Evolutionary conservation across 163 green algal species (phyloP), one percentile per base, ranked within the genome.

Genomic region (Volvox carteri): DNA sequence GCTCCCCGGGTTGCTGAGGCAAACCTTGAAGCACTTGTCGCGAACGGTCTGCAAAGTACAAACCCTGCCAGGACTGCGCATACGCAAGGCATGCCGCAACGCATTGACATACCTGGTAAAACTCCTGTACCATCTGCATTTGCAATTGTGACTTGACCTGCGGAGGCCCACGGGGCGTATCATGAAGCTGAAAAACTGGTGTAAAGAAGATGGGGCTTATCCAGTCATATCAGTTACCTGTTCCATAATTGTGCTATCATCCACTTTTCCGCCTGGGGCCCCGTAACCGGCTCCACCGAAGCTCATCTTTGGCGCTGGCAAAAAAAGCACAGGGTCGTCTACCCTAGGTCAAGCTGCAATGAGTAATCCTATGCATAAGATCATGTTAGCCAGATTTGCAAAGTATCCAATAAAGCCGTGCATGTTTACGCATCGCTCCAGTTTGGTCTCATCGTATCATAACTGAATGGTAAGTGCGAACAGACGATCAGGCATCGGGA

Each of bases 11-110:
- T 73, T 92, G 37, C 68, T 81, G 41, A 95, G 78, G 80, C 92
- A 95, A 3, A 89, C n/a, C 92, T 94, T 94, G 87, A 95, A 95
- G 85, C 92, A 95, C 77, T 95, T 92, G 84, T 95, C 92, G 4
- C 92, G 86, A 35, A 95, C 92, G 6, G 92, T 95, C 90, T 95
- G 87, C 80, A 48, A 3, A 11, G 3, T n/a, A 46, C 54, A 70
- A 30, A 70, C 75, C 25, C 48, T 39, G 42, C 21, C 44, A 44
- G 19, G 19, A 46, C 25, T n/a, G 33, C 30, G 44, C 12, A 41
- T 5, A 81, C 46, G 35, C 44, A 44, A 23, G n/a, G 52, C 28
- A 58, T 4, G n/a, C n/a, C n/a, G n/a, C 33, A 67, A 68, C 16
- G 28, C 16, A 33, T 42, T 56, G 41, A 87, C 86, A 19, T 42